phyloP scores from a whole-genome alignment of 116 monocot genomes.

The Posidonia oceanica region DNA sequence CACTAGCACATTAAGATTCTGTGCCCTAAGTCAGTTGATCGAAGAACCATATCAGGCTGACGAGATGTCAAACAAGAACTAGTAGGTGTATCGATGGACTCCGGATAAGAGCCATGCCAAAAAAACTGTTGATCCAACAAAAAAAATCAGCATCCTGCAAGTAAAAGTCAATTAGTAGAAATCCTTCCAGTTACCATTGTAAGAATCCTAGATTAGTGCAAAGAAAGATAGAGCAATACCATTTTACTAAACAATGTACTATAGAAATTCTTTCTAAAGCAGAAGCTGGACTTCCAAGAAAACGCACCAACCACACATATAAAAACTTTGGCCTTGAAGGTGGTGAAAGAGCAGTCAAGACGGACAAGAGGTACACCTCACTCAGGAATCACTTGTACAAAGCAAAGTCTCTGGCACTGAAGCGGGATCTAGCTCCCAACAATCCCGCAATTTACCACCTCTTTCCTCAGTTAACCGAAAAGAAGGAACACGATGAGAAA shows the following conservation, averaged over 20 bases:
- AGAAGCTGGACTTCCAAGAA: constrained; percentile 1
- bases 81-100: too few species aligned
- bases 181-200: too few species aligned
- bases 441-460: constrained; percentile 40
- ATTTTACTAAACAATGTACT: neutral
- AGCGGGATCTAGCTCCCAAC: constrained; percentile 69
- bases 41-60: neutral
- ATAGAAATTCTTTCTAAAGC: neutral
- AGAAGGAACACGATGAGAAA: constrained; percentile 72
- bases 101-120: too few species aligned
- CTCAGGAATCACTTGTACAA: constrained; percentile 2
- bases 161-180: too few species aligned
- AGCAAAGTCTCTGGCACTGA: constrained; percentile 37
- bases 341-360: neutral
- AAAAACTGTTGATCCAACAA: too few species aligned
- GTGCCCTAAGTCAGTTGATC: neutral
- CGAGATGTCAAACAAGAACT: neutral
- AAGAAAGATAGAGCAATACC: neutral
- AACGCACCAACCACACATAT: neutral
- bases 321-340: neutral
- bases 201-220: neutral
- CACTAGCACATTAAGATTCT: too few species aligned
- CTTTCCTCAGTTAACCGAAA: constrained; percentile 49
- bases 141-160: too few species aligned
- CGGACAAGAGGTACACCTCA: neutral